A percentile compares a stretch with the other conserved stretches of the same genome.
These are phyloP conservation scores for Aegilops umbellulata DNA, from an alignment of 176 grass and related monocot genomes.

Conservation along the genomic window DNA sequence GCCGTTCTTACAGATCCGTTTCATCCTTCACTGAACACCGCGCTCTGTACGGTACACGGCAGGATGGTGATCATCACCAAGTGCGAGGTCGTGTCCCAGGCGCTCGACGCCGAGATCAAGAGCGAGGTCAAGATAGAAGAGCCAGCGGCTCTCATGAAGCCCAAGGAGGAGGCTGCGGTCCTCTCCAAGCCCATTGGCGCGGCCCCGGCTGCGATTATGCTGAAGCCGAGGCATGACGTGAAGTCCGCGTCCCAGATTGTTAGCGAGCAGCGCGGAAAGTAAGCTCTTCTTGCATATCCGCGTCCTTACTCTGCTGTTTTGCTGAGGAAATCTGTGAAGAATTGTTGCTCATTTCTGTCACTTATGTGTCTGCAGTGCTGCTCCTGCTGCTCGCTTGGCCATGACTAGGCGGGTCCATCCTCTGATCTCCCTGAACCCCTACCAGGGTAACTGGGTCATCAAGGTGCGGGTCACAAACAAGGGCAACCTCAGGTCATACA, in stretches of 20 bases:
- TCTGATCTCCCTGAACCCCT: conserved; percentile 82
- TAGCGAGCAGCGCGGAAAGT: conserved; percentile 81
- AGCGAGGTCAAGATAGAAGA: conserved; percentile 48
- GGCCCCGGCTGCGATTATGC: background rate
- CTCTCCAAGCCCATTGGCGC: conserved; percentile 18
- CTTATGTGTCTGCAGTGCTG: conserved; percentile 57
- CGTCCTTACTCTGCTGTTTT: background rate
- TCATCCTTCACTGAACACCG: background rate
- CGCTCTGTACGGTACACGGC: background rate
- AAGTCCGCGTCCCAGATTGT: conserved; percentile 89
- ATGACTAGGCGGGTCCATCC: conserved; percentile 92
- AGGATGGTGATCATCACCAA: conserved; percentile 88
- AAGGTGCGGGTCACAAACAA: conserved; percentile 96
- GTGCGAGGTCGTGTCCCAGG: conserved; percentile 56
- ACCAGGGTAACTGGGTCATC: conserved; percentile 97
- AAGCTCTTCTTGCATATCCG: conserved; percentile 21
- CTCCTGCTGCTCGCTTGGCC: conserved; percentile 69
- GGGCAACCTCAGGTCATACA: conserved; percentile 79
- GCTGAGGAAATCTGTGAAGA: background rate
- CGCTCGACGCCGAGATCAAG: conserved; percentile 72
- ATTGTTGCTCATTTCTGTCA: background rate
- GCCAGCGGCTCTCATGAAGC: background rate
- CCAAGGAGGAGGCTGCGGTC: conserved; percentile 25
- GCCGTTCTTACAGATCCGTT: background rate
- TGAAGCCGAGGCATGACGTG: conserved; percentile 68